Evolutionary conservation across 495 filamentous ascomycete genomes (phyloP).

Genomic region (Diplogelasinospora grovesii): DNA sequence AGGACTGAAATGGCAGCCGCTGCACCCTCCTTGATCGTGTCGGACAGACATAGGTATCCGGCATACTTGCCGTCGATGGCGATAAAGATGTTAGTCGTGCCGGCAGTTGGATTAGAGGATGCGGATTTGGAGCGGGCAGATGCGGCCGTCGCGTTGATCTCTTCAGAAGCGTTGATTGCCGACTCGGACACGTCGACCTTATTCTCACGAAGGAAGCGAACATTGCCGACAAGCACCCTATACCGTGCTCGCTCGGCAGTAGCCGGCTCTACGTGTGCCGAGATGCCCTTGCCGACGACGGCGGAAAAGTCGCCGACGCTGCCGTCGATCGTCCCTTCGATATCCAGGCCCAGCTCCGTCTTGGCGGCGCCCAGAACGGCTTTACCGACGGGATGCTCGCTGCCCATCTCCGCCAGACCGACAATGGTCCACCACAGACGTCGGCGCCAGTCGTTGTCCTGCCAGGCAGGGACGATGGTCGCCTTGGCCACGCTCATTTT

Average conservation of each 20-base stretch:
- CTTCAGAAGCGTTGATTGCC: constrained; percentile 48
- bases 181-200: constrained; percentile 58
- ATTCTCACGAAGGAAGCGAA: constrained; percentile 63
- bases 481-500: constrained; percentile 83
- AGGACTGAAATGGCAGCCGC: constrained; percentile 79
- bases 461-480: constrained; percentile 62
- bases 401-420: constrained; percentile 86
- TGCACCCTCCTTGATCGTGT: constrained; percentile 85
- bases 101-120: constrained; percentile 38
- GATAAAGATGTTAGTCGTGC: constrained; percentile 84
- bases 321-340: constrained; percentile 72
- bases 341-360: constrained; percentile 60
- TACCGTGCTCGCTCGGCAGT: constrained; percentile 61
- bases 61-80: constrained; percentile 76
- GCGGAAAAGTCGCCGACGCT: constrained; percentile 79
- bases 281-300: constrained; percentile 77
- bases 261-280: constrained; percentile 71
- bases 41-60: constrained; percentile 74
- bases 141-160: constrained; percentile 44
- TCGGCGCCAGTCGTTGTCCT: constrained; percentile 56
- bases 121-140: constrained; percentile 23
- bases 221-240: constrained; percentile 76
- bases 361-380: constrained; percentile 72
- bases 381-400: constrained; percentile 90
- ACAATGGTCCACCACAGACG: constrained; percentile 91